Evolutionary conservation across 352 stramenopile species (phyloP).

Genomic region (Phytophthora hybrid): DNA sequence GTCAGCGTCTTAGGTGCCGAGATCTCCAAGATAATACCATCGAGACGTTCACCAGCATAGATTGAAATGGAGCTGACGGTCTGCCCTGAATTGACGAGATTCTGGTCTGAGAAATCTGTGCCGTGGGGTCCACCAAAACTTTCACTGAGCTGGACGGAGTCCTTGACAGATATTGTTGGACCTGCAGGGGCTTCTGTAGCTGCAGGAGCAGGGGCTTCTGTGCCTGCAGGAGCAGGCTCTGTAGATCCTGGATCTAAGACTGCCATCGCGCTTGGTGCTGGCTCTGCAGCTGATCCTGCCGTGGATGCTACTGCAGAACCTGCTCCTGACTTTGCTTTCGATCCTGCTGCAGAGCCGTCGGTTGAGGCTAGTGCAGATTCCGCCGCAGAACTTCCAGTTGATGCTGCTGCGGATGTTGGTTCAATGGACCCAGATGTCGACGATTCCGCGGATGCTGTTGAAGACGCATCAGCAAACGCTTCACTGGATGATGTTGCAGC

Average conservation of each 20-base stretch:
- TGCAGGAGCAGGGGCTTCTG: neutral
- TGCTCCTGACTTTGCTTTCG: neutral
- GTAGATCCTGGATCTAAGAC: neutral
- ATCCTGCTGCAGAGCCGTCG: neutral
- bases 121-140: slow-evolving; percentile 37
- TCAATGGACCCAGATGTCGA: neutral
- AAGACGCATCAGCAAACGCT: neutral
- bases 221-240: too few relatives aligned
- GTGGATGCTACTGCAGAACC: slow-evolving; percentile 1
- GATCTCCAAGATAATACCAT: slow-evolving; percentile 33
- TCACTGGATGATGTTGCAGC: neutral
- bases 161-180: slow-evolving; percentile 26
- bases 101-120: slow-evolving; percentile 34
- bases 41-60: slow-evolving; percentile 24
- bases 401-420: neutral
- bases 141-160: slow-evolving; percentile 32
- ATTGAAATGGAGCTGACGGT: slow-evolving; percentile 32
- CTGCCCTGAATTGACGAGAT: slow-evolving; percentile 37
- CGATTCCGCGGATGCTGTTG: too few relatives aligned
- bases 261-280: neutral
- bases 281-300: neutral
- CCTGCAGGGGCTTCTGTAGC: slow-evolving; percentile 14
- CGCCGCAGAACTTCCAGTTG: neutral
- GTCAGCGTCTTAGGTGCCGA: slow-evolving; percentile 14
- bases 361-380: slow-evolving; percentile 1